These are phyloP conservation scores for Tetradesmus obliquus DNA, from an alignment of 139 green algal species.

Conservation along the genomic window DNA sequence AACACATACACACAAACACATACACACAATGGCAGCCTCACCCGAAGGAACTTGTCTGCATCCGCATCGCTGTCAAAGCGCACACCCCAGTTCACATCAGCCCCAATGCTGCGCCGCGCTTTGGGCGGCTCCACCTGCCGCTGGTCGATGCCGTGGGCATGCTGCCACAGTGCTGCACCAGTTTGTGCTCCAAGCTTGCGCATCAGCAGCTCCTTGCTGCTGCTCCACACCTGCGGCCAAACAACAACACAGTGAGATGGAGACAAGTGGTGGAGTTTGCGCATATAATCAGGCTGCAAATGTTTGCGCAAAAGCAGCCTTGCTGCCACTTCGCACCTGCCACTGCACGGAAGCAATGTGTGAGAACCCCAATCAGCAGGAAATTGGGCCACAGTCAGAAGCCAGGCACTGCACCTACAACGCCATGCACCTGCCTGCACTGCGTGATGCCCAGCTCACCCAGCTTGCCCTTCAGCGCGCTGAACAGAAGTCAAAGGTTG, in stretches of 20 bases:
- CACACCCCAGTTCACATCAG: constrained; percentile 96
- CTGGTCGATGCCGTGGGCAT: constrained; percentile 36
- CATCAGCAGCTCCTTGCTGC: constrained; percentile 68
- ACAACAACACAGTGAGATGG: background rate
- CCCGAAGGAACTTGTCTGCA: constrained; percentile 64
- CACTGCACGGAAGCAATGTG: background rate
- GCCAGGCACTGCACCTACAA: too few relatives aligned
- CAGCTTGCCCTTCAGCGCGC: too few relatives aligned
- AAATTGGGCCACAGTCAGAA: too few relatives aligned
- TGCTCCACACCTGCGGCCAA: constrained; percentile 45
- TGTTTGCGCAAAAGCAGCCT: constrained; percentile 65
- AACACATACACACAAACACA: background rate
- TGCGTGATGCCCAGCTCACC: too few relatives aligned
- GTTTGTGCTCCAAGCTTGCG: constrained; percentile 80
- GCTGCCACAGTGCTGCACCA: constrained; percentile 70
- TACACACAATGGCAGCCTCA: background rate
- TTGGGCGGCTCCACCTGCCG: constrained; percentile 49
- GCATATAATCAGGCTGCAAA: too few relatives aligned
- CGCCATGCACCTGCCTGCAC: too few relatives aligned
- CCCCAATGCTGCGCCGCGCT: constrained; percentile 80
- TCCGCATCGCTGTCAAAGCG: constrained; percentile 78
- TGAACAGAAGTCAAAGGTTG: too few relatives aligned
- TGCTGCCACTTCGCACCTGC: constrained; percentile 56
- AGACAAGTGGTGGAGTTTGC: background rate
- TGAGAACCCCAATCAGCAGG: background rate